A percentile compares a stretch with the other conserved stretches of the same genome.
Conservation (phyloP, 352 stramenopile genomes). For the Thraustochytrium striatum region DNA sequence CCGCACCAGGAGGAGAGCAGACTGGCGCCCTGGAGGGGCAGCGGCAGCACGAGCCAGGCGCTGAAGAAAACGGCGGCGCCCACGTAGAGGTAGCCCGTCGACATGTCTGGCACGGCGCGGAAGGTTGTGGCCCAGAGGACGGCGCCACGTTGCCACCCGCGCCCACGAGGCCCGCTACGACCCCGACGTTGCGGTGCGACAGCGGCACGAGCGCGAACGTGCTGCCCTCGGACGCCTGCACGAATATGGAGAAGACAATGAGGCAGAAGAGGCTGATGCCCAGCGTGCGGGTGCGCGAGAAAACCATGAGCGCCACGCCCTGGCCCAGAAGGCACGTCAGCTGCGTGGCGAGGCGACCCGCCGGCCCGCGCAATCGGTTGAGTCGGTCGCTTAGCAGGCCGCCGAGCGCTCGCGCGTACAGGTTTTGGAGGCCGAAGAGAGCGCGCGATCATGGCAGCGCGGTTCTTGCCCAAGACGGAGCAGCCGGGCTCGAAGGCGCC, state of each 20-base stretch:
- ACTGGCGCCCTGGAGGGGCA: too few relatives aligned
- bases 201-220: slow-evolving; percentile 71
- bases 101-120: too few relatives aligned
- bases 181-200: too few relatives aligned
- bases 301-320: slow-evolving; percentile 72
- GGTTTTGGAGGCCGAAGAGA: slow-evolving; percentile 87
- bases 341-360: slow-evolving; percentile 75
- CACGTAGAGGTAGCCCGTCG: too few relatives aligned
- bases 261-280: slow-evolving; percentile 70
- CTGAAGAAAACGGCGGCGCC: too few relatives aligned
- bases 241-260: slow-evolving; percentile 81
- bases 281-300: slow-evolving; percentile 72
- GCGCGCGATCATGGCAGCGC: slow-evolving; percentile 76
- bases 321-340: slow-evolving; percentile 69
- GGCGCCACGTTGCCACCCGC: too few relatives aligned
- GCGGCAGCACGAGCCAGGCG: too few relatives aligned
- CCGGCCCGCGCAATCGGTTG: slow-evolving; percentile 75
- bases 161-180: too few relatives aligned
- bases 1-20: too few relatives aligned
- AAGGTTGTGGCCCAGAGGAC: too few relatives aligned
- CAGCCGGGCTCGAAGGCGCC: background rate
- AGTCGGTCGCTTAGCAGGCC: slow-evolving; percentile 73
- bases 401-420: slow-evolving; percentile 79
- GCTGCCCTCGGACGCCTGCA: slow-evolving; percentile 65
- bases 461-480: slow-evolving; percentile 52